Conservation (phyloP, 129 eudicot species). For the Flaveria robusta region DNA sequence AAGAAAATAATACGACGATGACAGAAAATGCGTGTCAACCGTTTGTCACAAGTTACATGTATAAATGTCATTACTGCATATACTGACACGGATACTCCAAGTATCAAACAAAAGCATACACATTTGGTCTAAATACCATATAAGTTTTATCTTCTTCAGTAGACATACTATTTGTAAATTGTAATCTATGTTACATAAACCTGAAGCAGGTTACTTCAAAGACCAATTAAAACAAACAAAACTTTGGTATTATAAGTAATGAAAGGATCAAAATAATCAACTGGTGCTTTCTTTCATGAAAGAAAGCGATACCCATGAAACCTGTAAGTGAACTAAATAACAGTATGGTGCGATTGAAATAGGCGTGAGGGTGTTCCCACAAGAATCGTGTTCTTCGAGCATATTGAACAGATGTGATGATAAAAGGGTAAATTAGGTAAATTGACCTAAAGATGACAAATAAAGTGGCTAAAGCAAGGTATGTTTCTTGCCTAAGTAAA, state of each 20-base stretch:
- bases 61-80: neutral
- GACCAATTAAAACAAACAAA: constrained; percentile 35
- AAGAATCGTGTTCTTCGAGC: constrained; percentile 62
- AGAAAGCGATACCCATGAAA: constrained; percentile 65
- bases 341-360: constrained; percentile 62
- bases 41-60: neutral
- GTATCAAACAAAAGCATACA: neutral
- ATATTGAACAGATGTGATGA: constrained; percentile 48
- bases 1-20: too few species aligned
- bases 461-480: constrained; percentile 69
- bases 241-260: constrained; percentile 17
- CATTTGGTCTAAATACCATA: constrained; percentile 18
- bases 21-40: neutral
- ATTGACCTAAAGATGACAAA: constrained; percentile 68
- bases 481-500: constrained; percentile 73
- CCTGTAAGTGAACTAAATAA: constrained; percentile 55
- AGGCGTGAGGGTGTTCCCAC: constrained; percentile 68
- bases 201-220: constrained; percentile 26
- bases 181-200: constrained; percentile 29
- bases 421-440: constrained; percentile 50
- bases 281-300: constrained; percentile 64
- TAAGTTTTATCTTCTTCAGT: constrained; percentile 26
- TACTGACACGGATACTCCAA: neutral
- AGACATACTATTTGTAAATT: constrained; percentile 31
- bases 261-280: constrained; percentile 30